Conservation (phyloP, 176 grass and related monocot species). For the Puccinellia tenuiflora region DNA sequence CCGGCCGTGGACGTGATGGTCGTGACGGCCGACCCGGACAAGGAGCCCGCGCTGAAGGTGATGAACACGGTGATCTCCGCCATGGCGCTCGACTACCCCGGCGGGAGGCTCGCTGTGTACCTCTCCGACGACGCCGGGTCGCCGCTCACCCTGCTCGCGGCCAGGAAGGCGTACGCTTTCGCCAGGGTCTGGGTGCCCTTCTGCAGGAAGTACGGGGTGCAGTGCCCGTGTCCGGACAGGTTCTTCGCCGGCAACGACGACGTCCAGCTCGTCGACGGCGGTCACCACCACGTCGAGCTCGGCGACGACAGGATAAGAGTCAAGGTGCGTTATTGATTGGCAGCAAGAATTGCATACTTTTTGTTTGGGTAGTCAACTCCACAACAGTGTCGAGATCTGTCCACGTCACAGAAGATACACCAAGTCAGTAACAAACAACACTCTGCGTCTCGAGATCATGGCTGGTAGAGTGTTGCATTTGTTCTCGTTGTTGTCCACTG, state of each 20-base stretch:
- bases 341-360: background rate
- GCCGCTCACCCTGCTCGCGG: conserved; percentile 38
- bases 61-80: conserved; percentile 66
- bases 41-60: conserved; percentile 45
- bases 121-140: conserved; percentile 79
- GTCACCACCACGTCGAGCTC: background rate
- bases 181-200: conserved; percentile 66
- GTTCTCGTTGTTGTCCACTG: no score
- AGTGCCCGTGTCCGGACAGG: conserved; percentile 32
- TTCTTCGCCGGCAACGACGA: conserved; percentile 17
- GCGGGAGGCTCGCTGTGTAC: conserved; percentile 44
- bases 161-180: conserved; percentile 45
- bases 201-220: conserved; percentile 40
- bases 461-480: background rate
- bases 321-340: conserved; percentile 23
- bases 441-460: no score
- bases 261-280: background rate
- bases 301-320: conserved; percentile 17
- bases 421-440: no score
- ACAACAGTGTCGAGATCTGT: background rate
- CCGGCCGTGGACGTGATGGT: conserved; percentile 50
- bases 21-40: conserved; percentile 48
- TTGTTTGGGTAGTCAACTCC: background rate
- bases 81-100: conserved; percentile 85
- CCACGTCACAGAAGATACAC: background rate